A percentile compares a stretch with the other conserved stretches of the same genome.
These are phyloP conservation scores for Aspergillus sclerotioniger DNA, from an alignment of 495 filamentous ascomycete genomes.

Conservation along the genomic window DNA sequence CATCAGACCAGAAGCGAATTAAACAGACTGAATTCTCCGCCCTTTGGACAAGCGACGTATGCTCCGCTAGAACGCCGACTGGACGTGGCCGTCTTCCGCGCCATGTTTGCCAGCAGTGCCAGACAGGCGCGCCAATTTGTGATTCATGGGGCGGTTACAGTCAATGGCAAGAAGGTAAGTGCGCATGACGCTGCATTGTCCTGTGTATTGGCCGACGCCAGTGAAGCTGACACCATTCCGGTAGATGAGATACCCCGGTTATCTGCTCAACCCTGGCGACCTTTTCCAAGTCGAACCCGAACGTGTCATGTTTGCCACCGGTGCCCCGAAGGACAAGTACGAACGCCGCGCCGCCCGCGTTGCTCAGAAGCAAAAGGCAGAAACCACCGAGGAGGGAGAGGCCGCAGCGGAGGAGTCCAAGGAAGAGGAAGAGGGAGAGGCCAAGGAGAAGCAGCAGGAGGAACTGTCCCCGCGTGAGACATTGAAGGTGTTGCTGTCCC, in stretches of 20 bases:
- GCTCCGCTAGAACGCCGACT: slow-evolving; percentile 86
- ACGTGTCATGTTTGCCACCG: slow-evolving; percentile 82
- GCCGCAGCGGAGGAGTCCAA: slow-evolving; percentile 26
- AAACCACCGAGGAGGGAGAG: slow-evolving; percentile 25
- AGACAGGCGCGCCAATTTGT: slow-evolving; percentile 93
- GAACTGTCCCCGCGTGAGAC: slow-evolving; percentile 39
- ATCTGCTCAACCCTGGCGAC: slow-evolving; percentile 95
- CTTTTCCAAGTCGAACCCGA: slow-evolving; percentile 94
- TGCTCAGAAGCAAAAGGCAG: slow-evolving; percentile 25
- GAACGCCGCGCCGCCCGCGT: slow-evolving; percentile 45
- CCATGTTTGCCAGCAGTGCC: slow-evolving; percentile 92
- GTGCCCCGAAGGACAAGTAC: slow-evolving; percentile 59
- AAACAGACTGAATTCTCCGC: slow-evolving; percentile 31
- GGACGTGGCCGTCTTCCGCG: slow-evolving; percentile 87
- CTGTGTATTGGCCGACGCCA: slow-evolving; percentile 2
- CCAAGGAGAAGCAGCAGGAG: slow-evolving; percentile 22
- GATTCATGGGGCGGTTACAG: slow-evolving; percentile 86
- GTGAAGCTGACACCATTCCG: neutral
- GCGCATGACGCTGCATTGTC: neutral
- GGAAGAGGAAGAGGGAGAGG: slow-evolving; percentile 24
- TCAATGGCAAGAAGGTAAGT: slow-evolving; percentile 90
- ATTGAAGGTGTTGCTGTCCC: slow-evolving; percentile 50
- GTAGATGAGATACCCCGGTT: slow-evolving; percentile 89
- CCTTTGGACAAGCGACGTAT: slow-evolving; percentile 91
- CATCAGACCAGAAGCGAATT: slow-evolving; percentile 19